Conservation (phyloP, 2,329 filamentous ascomycete genomes). For the Claviceps arundinis region DNA sequence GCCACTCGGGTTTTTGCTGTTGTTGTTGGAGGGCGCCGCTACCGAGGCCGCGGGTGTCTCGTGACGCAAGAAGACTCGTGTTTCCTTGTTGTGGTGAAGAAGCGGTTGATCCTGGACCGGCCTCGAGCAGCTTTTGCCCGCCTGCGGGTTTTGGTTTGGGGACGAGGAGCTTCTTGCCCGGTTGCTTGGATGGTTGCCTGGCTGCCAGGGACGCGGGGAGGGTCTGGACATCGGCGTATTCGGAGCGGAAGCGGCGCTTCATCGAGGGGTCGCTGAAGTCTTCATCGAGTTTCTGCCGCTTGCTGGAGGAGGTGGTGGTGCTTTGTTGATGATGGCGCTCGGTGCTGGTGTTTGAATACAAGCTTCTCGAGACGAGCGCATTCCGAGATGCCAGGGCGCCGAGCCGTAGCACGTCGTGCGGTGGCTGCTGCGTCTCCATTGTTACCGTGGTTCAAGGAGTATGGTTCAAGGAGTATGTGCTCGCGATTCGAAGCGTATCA, state of each 20-base stretch:
- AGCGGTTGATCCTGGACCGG: slow-evolving; percentile 9
- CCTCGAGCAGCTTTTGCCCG: slow-evolving; percentile 27
- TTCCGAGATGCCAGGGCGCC: slow-evolving; percentile 22
- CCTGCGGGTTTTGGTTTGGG: slow-evolving; percentile 14
- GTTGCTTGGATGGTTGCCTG: slow-evolving; percentile 49
- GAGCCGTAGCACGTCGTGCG: slow-evolving; percentile 21
- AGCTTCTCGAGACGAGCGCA: slow-evolving; percentile 17
- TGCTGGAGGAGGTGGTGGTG: slow-evolving; percentile 11
- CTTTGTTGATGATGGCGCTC: slow-evolving; percentile 6
- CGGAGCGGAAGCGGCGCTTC: slow-evolving; percentile 45
- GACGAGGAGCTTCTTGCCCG: slow-evolving; percentile 12
- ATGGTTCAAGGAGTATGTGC: no score
- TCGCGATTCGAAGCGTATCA: not conserved
- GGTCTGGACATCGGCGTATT: slow-evolving; percentile 67
- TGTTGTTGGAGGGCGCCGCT: slow-evolving; percentile 10
- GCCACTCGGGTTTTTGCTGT: slow-evolving; percentile 75
- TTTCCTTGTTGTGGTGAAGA: not conserved
- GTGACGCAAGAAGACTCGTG: slow-evolving; percentile 18
- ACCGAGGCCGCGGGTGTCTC: slow-evolving; percentile 11
- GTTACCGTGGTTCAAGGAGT: not conserved
- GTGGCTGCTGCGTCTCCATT: slow-evolving; percentile 22
- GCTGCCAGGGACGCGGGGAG: slow-evolving; percentile 67
- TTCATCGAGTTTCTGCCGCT: slow-evolving; percentile 26
- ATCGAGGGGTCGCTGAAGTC: slow-evolving; percentile 19
- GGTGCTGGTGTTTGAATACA: slow-evolving; percentile 17